A percentile compares a stretch with the other conserved stretches of the same genome.
phyloP scores from a whole-genome alignment of 139 green algal genomes.

The Micromonas commoda region DNA sequence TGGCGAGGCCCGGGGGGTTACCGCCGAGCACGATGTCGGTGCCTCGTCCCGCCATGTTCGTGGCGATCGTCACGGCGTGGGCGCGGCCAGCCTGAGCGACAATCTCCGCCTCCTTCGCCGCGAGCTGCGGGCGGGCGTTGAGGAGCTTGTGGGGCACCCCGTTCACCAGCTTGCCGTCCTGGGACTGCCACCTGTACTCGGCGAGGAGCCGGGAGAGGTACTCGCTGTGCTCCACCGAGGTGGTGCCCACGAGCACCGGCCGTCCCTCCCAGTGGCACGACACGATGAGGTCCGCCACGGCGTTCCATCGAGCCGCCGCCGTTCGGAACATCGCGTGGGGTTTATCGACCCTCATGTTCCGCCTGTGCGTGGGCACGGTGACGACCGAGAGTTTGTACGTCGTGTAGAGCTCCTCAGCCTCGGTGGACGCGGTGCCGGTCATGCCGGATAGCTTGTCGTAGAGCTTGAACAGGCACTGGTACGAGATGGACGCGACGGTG shows the following conservation, averaged over 20 bases:
- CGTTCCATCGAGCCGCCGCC: constrained; percentile 76
- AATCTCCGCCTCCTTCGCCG: constrained; percentile 94
- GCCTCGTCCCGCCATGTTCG: constrained; percentile 96
- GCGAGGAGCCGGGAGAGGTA: constrained; percentile 62
- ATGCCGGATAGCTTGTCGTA: constrained; percentile 61
- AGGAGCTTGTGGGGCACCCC: constrained; percentile 62
- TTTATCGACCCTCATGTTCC: constrained; percentile 64
- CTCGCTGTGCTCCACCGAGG: constrained; percentile 84
- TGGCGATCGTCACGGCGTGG: constrained; percentile 89
- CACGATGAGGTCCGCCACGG: constrained; percentile 54
- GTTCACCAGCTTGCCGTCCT: not conserved
- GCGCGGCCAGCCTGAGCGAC: constrained; percentile 73
- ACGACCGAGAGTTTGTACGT: constrained; percentile 93
- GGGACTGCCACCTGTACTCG: constrained; percentile 41
- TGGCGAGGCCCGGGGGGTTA: constrained; percentile 81
- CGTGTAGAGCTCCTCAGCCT: constrained; percentile 87
- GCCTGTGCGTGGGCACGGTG: constrained; percentile 67
- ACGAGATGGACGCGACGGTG: constrained; percentile 89
- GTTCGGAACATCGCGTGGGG: constrained; percentile 88
- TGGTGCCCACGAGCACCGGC: constrained; percentile 78
- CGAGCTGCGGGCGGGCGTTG: constrained; percentile 98
- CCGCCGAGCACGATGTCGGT: constrained; percentile 97
- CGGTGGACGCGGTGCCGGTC: constrained; percentile 81
- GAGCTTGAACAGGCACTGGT: constrained; percentile 83
- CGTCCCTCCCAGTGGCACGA: constrained; percentile 85